phyloP scores from a whole-genome alignment of 1,284 basidiomycete genomes.

The Schizopora paradoxa region DNA sequence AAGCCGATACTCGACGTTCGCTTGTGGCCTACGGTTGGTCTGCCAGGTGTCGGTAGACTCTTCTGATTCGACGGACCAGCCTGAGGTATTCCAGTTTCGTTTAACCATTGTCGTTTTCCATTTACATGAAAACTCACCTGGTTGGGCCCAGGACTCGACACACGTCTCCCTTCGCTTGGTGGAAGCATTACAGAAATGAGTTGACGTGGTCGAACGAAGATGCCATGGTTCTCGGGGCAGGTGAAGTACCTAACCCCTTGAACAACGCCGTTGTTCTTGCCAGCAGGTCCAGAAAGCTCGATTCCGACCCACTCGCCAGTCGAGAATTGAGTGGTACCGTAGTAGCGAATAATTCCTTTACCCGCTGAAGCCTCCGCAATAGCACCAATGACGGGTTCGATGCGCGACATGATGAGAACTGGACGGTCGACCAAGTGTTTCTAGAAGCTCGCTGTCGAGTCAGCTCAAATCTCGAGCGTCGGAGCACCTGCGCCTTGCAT shows the following conservation, averaged over 20 bases:
- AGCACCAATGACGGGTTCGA: constrained; percentile 48
- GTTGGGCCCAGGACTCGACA: constrained; percentile 24
- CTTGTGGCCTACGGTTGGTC: constrained; percentile 36
- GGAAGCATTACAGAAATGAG: constrained; percentile 70
- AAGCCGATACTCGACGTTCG: constrained; percentile 37
- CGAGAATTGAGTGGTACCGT: constrained; percentile 81
- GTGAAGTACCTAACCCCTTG: constrained; percentile 82
- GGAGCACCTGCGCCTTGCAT: too few species aligned
- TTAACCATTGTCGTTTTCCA: neutral
- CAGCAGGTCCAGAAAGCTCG: constrained; percentile 75
- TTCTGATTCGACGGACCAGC: constrained; percentile 23
- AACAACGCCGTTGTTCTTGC: constrained; percentile 96
- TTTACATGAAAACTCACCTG: constrained; percentile 2
- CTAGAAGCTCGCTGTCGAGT: neutral
- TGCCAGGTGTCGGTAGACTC: constrained; percentile 19
- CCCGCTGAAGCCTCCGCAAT: constrained; percentile 76
- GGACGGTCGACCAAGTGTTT: too few species aligned
- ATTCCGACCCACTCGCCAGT: constrained; percentile 94
- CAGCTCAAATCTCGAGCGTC: neutral
- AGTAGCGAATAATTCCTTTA: constrained; percentile 82
- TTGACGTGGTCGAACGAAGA: constrained; percentile 89
- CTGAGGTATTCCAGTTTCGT: neutral
- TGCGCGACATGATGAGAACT: constrained; percentile 15
- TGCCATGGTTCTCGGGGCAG: constrained; percentile 74
- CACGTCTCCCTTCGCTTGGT: constrained; percentile 40